These are phyloP conservation scores for Psilocybe cubensis DNA, from an alignment of 768 basidiomycete genomes.

Conservation along the genomic window DNA sequence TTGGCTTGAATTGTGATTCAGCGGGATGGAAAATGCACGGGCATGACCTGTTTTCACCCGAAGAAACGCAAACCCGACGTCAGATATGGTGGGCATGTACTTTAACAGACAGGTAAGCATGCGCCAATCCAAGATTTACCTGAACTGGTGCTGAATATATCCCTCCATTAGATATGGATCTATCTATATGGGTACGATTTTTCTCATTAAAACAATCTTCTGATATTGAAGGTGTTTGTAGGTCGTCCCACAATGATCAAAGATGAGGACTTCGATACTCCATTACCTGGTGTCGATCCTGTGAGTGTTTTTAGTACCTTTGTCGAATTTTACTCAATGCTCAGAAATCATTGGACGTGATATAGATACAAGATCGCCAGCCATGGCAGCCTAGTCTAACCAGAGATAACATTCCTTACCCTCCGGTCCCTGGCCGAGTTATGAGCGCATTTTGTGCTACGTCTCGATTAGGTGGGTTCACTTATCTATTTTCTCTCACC, in stretches of 20 bases:
- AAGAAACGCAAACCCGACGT: slow-evolving; percentile 72
- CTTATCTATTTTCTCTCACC: not conserved
- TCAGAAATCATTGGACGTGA: not conserved
- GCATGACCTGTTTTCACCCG: slow-evolving; percentile 58
- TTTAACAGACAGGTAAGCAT: slow-evolving; percentile 67
- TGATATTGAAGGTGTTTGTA: slow-evolving; percentile 22
- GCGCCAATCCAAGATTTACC: not conserved
- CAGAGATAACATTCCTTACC: slow-evolving; percentile 44
- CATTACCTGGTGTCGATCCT: slow-evolving; percentile 57
- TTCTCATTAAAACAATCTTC: slow-evolving; percentile 4
- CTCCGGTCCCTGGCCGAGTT: slow-evolving; percentile 47
- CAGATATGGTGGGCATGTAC: slow-evolving; percentile 85
- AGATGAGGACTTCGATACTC: slow-evolving; percentile 72
- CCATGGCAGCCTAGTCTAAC: slow-evolving; percentile 53
- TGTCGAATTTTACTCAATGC: slow-evolving; percentile 2
- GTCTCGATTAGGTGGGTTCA: slow-evolving; percentile 56
- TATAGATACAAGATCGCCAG: slow-evolving; percentile 61
- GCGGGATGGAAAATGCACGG: slow-evolving; percentile 73
- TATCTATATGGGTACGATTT: slow-evolving; percentile 66
- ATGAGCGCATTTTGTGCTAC: slow-evolving; percentile 61
- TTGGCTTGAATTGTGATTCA: slow-evolving; percentile 81
- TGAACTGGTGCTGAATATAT: not conserved
- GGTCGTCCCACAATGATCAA: slow-evolving; percentile 72
- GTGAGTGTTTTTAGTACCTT: slow-evolving; percentile 36
- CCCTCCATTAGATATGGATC: slow-evolving; percentile 54